Evolutionary conservation across 1,139 yeast species (phyloP), one percentile per base, ranked within the genome.

Genomic region (Candida sanyaensis): DNA sequence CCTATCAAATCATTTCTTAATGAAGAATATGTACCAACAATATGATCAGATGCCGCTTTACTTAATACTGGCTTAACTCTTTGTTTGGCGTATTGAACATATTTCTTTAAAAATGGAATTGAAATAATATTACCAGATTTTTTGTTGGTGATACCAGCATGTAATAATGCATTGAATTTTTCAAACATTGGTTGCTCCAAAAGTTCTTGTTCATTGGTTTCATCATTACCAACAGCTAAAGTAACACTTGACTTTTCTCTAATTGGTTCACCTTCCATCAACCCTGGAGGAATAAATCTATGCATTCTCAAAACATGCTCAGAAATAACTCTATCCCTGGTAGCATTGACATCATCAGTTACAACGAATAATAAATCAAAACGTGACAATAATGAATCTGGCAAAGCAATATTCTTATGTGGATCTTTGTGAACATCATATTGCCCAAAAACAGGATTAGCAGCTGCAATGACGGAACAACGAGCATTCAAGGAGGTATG

Each of bases 391-490:
- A 93, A 76, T 5, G 99, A 93, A 71, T 95, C 99, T 1, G 99
- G 99, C 48, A 93, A 78, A 0, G 98, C 98, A 58, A 95, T 95
- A 63, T 93, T 93, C 68, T 89, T 88, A 66, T 92, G 97, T 4
- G 99, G 99, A 58, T 95, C 97, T 70, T 89, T 91, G 68, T 89
- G 96, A 33, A 92, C 85, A 69, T 93, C 98, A 65, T 93, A 95
- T 66, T 93, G 98, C 41, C 99, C 99, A 68, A 86, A 91, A 2
- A 93, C 92, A 0, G 99, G 99, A 64, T 93, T 93, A 8, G 99
- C 99, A 28, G 99, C 99, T 0, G 99, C 99, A 58, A 95, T 82
- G 21, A 93, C 99, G 37, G 96, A 88, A 73, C 99, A 93, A 60
- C 99, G 83, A 12, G 99, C 99, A 66, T 93, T 93, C 59, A 93